Evolutionary conservation across 345 rosid genomes (phyloP).

Genomic region (Eucalyptus regnans): DNA sequence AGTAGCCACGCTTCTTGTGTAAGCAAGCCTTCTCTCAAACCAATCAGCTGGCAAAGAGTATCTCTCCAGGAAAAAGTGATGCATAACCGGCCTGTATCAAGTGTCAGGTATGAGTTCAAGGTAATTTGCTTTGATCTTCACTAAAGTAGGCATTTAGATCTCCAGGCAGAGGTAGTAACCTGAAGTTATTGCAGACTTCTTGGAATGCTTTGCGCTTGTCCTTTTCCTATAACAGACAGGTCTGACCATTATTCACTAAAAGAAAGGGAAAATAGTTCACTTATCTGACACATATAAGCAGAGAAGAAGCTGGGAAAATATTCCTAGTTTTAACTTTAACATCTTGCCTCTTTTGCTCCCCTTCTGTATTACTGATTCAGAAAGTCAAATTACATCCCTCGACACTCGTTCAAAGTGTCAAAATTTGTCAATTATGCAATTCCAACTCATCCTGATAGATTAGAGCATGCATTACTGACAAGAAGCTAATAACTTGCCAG

Average conservation of each 20-base stretch:
- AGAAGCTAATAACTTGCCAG: not conserved
- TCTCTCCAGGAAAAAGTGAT: conserved; percentile 85
- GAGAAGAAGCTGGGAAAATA: not conserved
- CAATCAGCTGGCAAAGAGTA: conserved; percentile 90
- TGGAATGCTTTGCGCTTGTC: conserved; percentile 80
- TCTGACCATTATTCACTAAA: not conserved
- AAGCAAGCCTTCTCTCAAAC: conserved; percentile 99
- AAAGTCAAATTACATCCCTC: not conserved
- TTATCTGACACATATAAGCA: not conserved
- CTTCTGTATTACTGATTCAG: not conserved
- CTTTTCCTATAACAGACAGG: conserved; percentile 35
- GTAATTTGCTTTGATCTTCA: not conserved
- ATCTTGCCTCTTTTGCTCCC: not conserved
- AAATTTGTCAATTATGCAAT: not conserved
- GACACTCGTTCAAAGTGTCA: not conserved
- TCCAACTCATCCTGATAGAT: not conserved
- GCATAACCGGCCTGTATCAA: conserved; percentile 89
- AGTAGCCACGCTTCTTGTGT: conserved; percentile 88
- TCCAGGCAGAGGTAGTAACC: conserved; percentile 28
- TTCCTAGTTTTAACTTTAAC: not conserved
- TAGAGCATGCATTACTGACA: not conserved
- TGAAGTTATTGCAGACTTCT: conserved; percentile 82
- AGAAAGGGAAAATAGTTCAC: not conserved
- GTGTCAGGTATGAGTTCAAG: conserved; percentile 1
- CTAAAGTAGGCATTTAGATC: not conserved